These are phyloP conservation scores for Lignosus rhinocerotis DNA, from an alignment of 1,284 basidiomycete species.

Conservation along the genomic window DNA sequence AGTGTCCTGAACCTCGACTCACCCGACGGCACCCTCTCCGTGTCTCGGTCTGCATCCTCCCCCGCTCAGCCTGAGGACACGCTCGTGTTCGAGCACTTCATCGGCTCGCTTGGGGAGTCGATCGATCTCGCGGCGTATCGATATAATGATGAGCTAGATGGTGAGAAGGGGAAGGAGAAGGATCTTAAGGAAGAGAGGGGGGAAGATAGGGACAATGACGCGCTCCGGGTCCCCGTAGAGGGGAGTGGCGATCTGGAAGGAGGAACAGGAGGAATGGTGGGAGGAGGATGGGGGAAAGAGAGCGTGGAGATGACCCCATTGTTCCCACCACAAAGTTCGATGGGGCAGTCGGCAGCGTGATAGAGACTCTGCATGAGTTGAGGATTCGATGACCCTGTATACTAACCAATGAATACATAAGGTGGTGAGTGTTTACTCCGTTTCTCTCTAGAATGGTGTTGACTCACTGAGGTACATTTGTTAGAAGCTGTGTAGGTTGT, in stretches of 20 bases:
- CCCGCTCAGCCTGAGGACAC: not conserved
- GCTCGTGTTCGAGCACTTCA: constrained; percentile 1
- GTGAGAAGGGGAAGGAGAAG: not conserved
- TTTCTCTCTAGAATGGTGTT: too few species aligned
- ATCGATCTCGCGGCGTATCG: not conserved
- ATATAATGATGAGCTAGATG: not conserved
- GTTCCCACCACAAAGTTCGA: not conserved
- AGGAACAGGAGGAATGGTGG: not conserved
- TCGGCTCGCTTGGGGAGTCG: constrained; percentile 2
- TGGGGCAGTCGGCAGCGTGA: not conserved
- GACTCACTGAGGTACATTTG: too few species aligned
- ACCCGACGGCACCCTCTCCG: not conserved
- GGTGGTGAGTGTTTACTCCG: too few species aligned
- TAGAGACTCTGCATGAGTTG: too few species aligned
- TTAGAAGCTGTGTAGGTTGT: too few species aligned
- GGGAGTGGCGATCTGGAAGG: not conserved
- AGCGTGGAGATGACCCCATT: not conserved
- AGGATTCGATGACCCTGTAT: too few species aligned
- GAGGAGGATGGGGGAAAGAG: not conserved
- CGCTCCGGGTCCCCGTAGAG: not conserved
- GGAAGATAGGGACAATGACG: not conserved
- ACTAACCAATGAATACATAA: too few species aligned
- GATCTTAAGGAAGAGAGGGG: not conserved
- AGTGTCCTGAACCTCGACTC: not conserved
- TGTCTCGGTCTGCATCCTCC: not conserved